Conservation (phyloP, 164 flowering plant species). For the Sextonia rubra region DNA sequence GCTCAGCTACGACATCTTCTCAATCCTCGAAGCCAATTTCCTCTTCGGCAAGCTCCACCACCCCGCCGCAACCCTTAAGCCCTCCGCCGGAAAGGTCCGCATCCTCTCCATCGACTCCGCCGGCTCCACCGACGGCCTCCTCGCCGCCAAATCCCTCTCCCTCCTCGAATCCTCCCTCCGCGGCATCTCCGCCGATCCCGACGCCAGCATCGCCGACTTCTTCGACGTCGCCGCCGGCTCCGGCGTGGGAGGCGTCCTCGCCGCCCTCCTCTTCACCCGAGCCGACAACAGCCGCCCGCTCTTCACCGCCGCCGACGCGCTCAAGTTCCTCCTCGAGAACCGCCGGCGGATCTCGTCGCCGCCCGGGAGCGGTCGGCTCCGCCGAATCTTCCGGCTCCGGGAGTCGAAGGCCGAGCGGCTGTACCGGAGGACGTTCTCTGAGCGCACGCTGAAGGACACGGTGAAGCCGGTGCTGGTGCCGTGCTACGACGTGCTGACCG, state of each 20-base stretch:
- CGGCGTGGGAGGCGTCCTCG: constrained; percentile 58
- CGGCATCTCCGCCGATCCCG: constrained; percentile 32
- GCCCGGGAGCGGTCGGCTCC: constrained; percentile 19
- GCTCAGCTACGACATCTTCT: constrained; percentile 80
- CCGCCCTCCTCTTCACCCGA: constrained; percentile 49
- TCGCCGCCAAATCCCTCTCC: constrained; percentile 48
- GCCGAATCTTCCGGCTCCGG: constrained; percentile 23
- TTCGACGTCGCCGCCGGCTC: constrained; percentile 66
- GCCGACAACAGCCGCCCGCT: constrained; percentile 39
- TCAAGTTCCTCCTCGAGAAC: constrained; percentile 33
- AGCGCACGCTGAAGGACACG: constrained; percentile 48
- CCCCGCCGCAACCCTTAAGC: constrained; percentile 8
- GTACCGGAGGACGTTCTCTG: constrained; percentile 32
- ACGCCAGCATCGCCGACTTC: constrained; percentile 47
- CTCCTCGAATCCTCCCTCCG: constrained; percentile 39
- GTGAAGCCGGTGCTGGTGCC: constrained; percentile 57
- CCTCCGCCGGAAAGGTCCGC: constrained; percentile 41
- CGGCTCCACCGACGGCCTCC: constrained; percentile 46
- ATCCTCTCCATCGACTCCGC: constrained; percentile 56
- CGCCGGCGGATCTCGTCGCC: constrained; percentile 20
- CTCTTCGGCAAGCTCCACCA: constrained; percentile 44
- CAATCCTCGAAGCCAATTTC: constrained; percentile 70
- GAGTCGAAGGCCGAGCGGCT: constrained; percentile 19
- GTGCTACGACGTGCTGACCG: constrained; percentile 51
- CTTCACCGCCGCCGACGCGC: constrained; percentile 40